Percentiles rank a stretch among this genome's conserved stretches.
Evolutionary conservation across 2,329 filamentous ascomycete species (phyloP).

Genomic region (Acrocalymma vagum): DNA sequence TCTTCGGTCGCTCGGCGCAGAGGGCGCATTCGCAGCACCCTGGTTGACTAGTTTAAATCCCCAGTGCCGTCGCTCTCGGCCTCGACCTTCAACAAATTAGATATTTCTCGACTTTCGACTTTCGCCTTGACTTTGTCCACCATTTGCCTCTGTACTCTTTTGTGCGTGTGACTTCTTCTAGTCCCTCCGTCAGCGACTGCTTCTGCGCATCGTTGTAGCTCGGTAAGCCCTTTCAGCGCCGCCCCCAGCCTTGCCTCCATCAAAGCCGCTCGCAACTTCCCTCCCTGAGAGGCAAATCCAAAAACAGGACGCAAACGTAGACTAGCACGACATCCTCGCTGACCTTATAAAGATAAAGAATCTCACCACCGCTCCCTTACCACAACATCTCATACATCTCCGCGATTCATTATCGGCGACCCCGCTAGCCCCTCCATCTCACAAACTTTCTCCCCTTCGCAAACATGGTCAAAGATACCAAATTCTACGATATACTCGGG

Average conservation of each 20-base stretch:
- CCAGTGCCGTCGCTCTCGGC: constrained; percentile 29
- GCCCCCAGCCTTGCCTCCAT: no score
- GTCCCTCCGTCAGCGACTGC: not conserved
- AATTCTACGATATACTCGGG: constrained; percentile 80
- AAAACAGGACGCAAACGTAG: no score
- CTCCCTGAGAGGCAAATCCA: no score
- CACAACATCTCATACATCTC: constrained; percentile 14
- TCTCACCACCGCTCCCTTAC: constrained; percentile 11
- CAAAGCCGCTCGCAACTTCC: no score
- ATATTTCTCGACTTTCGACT: constrained; percentile 7
- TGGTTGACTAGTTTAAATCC: constrained; percentile 43
- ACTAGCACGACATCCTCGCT: no score
- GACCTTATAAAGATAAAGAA: constrained; percentile 17
- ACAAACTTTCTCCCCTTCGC: constrained; percentile 23
- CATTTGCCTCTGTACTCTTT: constrained; percentile 10
- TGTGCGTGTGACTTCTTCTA: constrained; percentile 2
- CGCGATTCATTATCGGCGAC: constrained; percentile 31
- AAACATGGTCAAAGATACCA: constrained; percentile 81
- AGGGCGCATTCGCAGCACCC: constrained; percentile 39
- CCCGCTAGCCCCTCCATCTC: constrained; percentile 30
- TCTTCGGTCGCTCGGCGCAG: constrained; percentile 45
- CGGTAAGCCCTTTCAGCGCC: constrained; percentile 24
- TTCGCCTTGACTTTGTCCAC: not conserved
- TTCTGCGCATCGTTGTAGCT: constrained; percentile 1
- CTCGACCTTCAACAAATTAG: constrained; percentile 19